Base-by-base conservation (phyloP, 352 stramenopile genomes). In the Phytopythium boreale region DNA sequence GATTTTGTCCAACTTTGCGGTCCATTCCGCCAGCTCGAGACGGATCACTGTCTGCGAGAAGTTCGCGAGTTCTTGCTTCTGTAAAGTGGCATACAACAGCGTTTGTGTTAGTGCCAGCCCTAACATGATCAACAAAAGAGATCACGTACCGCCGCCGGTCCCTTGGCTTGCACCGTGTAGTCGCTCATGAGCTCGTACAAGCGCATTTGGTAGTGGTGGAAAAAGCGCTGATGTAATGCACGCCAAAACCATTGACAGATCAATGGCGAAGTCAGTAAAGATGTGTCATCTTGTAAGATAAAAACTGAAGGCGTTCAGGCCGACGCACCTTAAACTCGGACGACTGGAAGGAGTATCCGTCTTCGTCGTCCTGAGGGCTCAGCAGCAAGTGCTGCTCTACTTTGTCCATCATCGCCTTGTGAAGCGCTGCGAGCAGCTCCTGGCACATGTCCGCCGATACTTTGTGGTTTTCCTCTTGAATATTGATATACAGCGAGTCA, bases 391-490 rank as follows among this genome's bases (percentile, higher is more conserved):
- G 75, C n/a, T 68, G 67, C 24, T 91, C 68, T 0, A 82, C 61
- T 63, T 91, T 82, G 47, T 74, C 66, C 10, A 74, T 84, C 83
- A 94, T 88, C 7, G 75, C 74, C 12, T 53, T 62, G 47, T 91
- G 83, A 0, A 94, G 71, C n/a, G 79, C 64, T 36, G 61, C 62
- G 14, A 94, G 79, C 29, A 92, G 39, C 5, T 69, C 67, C 37
- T 81, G 74, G n/a, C 85, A 94, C 29, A 84, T 44, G 8, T 88
- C 70, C 0, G 77, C 82, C 2, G 83, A 94, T 22, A 91, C 62
- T 2, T 72, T 71, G 55, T 90, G 79, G 62, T 92, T 94, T 46
- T 91, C 75, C n/a, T 92, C 82, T 58, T 82, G 69, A 62, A 91
- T 87, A 34, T 80, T 85, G 4, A 70, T 43, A 43, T 82, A 92